Conservation (phyloP, 2,329 filamentous ascomycete genomes). For the Arthrocladium fulminans region DNA sequence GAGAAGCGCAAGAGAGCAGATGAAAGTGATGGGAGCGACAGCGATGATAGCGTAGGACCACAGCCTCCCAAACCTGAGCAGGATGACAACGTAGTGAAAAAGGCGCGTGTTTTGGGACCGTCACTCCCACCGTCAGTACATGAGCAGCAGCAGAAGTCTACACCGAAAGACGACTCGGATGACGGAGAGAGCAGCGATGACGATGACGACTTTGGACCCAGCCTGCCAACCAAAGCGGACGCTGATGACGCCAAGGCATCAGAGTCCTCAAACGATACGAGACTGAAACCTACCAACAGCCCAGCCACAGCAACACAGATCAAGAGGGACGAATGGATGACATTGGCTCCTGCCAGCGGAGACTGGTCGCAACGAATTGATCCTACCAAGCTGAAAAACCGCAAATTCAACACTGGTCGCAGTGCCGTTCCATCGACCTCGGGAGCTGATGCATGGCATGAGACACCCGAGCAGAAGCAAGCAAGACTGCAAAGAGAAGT, state of each 20-base stretch:
- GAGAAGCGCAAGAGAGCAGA: constrained; percentile 30
- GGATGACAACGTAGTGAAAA: constrained; percentile 31
- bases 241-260: constrained; percentile 17
- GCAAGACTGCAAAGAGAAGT: constrained; percentile 72
- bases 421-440: constrained; percentile 39
- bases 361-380: constrained; percentile 57
- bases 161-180: constrained; percentile 24
- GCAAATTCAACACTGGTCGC: constrained; percentile 71
- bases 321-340: constrained; percentile 79
- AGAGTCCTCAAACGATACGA: constrained; percentile 20
- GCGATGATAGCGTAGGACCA: constrained; percentile 12
- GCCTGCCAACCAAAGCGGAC: constrained; percentile 27
- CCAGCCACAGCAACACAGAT: constrained; percentile 37
- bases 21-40: constrained; percentile 23
- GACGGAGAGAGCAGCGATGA: constrained; percentile 32
- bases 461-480: constrained; percentile 81
- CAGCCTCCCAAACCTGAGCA: not conserved
- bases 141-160: constrained; percentile 34
- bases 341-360: constrained; percentile 54
- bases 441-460: constrained; percentile 58
- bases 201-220: constrained; percentile 35
- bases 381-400: constrained; percentile 71
- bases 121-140: constrained; percentile 44
- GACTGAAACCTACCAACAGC: constrained; percentile 28
- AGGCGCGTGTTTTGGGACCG: constrained; percentile 47